Base-by-base conservation (phyloP, 805 yeast genomes). In the Jamesozyma piceae region DNA sequence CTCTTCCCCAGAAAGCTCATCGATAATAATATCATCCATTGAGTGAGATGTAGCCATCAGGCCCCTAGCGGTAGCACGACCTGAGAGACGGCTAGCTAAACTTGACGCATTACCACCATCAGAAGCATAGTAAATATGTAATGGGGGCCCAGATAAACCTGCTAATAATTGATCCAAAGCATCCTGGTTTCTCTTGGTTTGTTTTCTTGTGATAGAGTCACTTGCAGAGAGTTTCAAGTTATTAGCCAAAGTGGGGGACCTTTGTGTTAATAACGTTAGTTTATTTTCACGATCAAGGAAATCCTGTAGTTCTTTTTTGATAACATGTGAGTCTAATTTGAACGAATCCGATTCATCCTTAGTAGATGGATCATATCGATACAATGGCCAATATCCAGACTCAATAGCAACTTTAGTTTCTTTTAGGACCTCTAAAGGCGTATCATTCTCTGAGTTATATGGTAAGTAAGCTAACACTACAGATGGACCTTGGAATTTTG, bases 361-460 rank as follows among this genome's bases (percentile, higher is more conserved):
- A 29, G 31, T 38, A 9, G 62, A 49, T 43, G 97, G 95, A 53
- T 86, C 74, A 66, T 74, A 90, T 60, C 96, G 74, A 68, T 89
- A 90, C 48, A 90, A 72, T 38, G 97, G 97, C 95, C 97, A 88
- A 67, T 82, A 82, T n/a, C 97, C 97, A 28, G 88, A 70, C 55
- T 86, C 96, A 37, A 90, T 95, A 19, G 95, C 90, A 48, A 67
- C 68, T 64, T 90, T 90, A 28, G 97, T 89, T 60, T 85, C 92
- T 60, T 83, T 80, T 54, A 90, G 71, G 36, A 89, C 77, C 21
- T 78, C 74, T 51, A 90, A 67, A 33, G 94, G 81, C 47, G 78
- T 68, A 49, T 80, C 82, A 43, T 67, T 69, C 57, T 83, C 90
- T 18, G 69, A 62, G 37, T 68, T 58, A 62, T 81, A 79, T 34